phyloP scores from a whole-genome alignment of 1,139 yeast genomes.

The Meyerozyma smithsonii region DNA sequence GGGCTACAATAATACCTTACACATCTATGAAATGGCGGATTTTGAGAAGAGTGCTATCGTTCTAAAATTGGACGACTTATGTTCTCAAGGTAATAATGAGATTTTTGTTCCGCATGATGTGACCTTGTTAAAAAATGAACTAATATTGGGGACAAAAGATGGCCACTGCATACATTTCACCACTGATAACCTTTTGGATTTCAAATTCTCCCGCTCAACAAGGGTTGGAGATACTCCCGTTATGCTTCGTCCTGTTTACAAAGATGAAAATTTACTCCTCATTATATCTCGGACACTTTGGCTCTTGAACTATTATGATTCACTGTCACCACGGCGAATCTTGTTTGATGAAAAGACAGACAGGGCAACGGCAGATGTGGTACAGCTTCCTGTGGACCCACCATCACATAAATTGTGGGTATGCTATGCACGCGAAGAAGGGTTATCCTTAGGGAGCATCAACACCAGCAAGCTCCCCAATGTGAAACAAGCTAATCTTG shows the following conservation, averaged over 20 bases:
- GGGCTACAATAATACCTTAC: constrained; percentile 17
- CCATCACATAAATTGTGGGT: constrained; percentile 10
- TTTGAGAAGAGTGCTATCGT: constrained; percentile 4
- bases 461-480: constrained; percentile 23
- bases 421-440: constrained; percentile 48
- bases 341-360: constrained; percentile 35
- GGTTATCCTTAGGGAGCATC: constrained; percentile 35
- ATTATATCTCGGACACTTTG: constrained; percentile 37
- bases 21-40: constrained; percentile 6
- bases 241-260: constrained; percentile 7
- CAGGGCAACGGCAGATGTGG: constrained; percentile 13
- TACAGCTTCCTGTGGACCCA: constrained; percentile 7
- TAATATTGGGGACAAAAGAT: constrained; percentile 27
- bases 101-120: constrained; percentile 18
- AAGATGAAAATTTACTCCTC: constrained; percentile 18
- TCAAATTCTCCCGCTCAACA: constrained; percentile 10
- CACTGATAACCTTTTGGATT: constrained; percentile 7
- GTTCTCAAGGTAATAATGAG: constrained; percentile 3
- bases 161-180: constrained; percentile 22
- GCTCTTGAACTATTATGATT: constrained; percentile 32
- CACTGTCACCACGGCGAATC: constrained; percentile 34
- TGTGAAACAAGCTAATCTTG: constrained; percentile 30
- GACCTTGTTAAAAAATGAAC: constrained; percentile 4
- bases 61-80: constrained; percentile 5
- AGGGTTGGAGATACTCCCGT: constrained; percentile 25